These are phyloP conservation scores for Chaetomiaceae sp. DNA, from an alignment of 2,329 filamentous ascomycete species.

Conservation along the genomic window DNA sequence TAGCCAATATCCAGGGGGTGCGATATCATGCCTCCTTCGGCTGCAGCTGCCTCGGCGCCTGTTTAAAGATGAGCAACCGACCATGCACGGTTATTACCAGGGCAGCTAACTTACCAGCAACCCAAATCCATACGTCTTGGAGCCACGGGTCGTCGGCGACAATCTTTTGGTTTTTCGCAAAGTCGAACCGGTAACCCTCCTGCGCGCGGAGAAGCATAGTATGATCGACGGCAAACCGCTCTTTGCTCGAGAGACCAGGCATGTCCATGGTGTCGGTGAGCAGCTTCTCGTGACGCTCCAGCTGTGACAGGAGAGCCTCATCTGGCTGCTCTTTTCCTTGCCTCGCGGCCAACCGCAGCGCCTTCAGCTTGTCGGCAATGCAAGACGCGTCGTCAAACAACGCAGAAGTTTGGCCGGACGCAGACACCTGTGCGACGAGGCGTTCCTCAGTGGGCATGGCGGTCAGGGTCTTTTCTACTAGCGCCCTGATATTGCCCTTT, in stretches of 20 bases:
- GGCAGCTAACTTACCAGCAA: slow-evolving; percentile 49
- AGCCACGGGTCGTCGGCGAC: slow-evolving; percentile 69
- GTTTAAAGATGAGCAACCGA: slow-evolving; percentile 23
- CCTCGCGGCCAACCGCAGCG: slow-evolving; percentile 36
- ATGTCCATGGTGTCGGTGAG: slow-evolving; percentile 43
- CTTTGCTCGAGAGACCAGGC: slow-evolving; percentile 46
- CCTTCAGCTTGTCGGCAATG: slow-evolving; percentile 47
- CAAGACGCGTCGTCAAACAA: slow-evolving; percentile 40
- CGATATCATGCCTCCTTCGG: slow-evolving; percentile 65
- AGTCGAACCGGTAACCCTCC: slow-evolving; percentile 61
- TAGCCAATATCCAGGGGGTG: slow-evolving; percentile 68
- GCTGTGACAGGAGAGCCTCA: slow-evolving; percentile 42
- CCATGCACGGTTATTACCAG: background rate
- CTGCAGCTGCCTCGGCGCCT: slow-evolving; percentile 61
- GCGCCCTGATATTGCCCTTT: slow-evolving; percentile 39
- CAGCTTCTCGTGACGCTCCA: slow-evolving; percentile 54
- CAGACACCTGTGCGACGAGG: slow-evolving; percentile 37
- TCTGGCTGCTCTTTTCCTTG: slow-evolving; percentile 16
- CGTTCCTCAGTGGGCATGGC: slow-evolving; percentile 28
- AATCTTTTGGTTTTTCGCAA: slow-evolving; percentile 60
- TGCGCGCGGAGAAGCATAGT: slow-evolving; percentile 56
- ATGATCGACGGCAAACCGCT: slow-evolving; percentile 52
- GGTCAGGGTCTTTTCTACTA: slow-evolving; percentile 41
- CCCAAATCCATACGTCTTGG: slow-evolving; percentile 74
- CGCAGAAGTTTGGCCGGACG: slow-evolving; percentile 35